A percentile compares a stretch with the other conserved stretches of the same genome.
Evolutionary conservation across 2,329 filamentous ascomycete genomes (phyloP).

Genomic region (Endothia cerciana): DNA sequence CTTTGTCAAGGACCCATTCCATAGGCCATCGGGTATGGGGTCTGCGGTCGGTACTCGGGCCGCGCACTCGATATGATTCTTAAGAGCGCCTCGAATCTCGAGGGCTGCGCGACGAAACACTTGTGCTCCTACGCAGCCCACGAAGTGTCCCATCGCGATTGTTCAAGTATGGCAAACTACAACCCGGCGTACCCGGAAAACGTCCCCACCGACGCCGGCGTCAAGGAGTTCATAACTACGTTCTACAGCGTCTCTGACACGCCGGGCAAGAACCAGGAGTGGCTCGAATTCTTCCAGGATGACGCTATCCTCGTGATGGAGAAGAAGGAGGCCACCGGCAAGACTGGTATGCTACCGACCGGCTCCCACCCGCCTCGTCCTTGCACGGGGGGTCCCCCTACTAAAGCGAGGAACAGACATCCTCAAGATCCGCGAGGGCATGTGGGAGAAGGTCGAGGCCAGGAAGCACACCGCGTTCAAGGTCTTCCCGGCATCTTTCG

Average conservation of each 20-base stretch:
- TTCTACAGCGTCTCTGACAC: conserved; percentile 52
- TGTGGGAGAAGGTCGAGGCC: conserved; percentile 48
- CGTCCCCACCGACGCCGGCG: conserved; percentile 26
- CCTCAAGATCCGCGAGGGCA: conserved; percentile 43
- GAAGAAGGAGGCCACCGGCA: conserved; percentile 42
- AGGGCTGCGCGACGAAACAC: not conserved
- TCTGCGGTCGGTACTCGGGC: conserved; percentile 3
- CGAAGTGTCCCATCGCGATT: not conserved
- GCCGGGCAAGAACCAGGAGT: conserved; percentile 45
- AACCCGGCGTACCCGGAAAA: conserved; percentile 36
- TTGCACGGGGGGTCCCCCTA: not conserved
- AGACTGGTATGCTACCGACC: conserved; percentile 14
- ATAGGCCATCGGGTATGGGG: conserved; percentile 10
- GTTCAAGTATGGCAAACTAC: conserved; percentile 32
- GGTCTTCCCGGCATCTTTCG: conserved; percentile 47
- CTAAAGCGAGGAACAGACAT: conserved; percentile 41
- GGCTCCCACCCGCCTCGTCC: not conserved
- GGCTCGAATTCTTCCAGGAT: conserved; percentile 47
- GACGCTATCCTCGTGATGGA: conserved; percentile 49
- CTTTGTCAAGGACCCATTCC: not conserved
- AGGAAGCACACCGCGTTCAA: conserved; percentile 47
- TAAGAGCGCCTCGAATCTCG: not conserved
- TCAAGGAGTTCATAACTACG: conserved; percentile 44
- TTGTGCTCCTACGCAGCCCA: not conserved
- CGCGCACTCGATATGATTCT: not conserved